phyloP scores from a whole-genome alignment of 306 rosid genomes.

The Chamaecrista fasciculata region DNA sequence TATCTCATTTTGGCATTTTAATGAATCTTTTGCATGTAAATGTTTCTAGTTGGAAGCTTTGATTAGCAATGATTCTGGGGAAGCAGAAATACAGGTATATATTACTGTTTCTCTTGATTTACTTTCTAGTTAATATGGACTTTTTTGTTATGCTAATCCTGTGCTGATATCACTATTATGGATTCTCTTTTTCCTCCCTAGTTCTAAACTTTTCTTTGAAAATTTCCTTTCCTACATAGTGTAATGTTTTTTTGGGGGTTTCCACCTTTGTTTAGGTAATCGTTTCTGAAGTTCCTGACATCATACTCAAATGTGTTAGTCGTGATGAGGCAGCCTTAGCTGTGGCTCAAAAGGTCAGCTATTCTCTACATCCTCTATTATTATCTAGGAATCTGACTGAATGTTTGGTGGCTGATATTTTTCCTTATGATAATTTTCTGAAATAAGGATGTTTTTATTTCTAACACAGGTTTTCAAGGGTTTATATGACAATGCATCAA shows the following conservation, averaged over 20 bases:
- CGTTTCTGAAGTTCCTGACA: conserved; percentile 89
- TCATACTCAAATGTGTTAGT: conserved; percentile 82
- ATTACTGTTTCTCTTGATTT: conserved; percentile 15
- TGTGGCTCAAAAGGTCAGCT: conserved; percentile 89
- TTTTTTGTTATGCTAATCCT: neutral
- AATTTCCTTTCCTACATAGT: neutral
- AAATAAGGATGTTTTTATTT: conserved; percentile 10
- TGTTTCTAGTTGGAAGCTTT: conserved; percentile 77
- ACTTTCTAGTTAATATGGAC: neutral
- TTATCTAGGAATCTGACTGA: conserved; percentile 1
- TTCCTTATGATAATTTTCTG: neutral
- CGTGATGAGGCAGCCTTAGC: conserved; percentile 99
- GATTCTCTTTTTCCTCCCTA: neutral
- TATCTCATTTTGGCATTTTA: neutral
- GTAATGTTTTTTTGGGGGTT: conserved; percentile 23
- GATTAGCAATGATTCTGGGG: conserved; percentile 70
- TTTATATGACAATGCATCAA: conserved; percentile 78
- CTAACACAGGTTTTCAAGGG: conserved; percentile 78
- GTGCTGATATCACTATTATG: neutral
- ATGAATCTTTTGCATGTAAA: conserved; percentile 25
- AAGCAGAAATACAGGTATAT: conserved; percentile 78
- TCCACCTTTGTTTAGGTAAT: conserved; percentile 53
- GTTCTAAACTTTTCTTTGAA: neutral
- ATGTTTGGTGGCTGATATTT: neutral
- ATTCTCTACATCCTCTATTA: neutral